phyloP scores from a whole-genome alignment of 768 basidiomycete species.

The Trametes gibbosa region DNA sequence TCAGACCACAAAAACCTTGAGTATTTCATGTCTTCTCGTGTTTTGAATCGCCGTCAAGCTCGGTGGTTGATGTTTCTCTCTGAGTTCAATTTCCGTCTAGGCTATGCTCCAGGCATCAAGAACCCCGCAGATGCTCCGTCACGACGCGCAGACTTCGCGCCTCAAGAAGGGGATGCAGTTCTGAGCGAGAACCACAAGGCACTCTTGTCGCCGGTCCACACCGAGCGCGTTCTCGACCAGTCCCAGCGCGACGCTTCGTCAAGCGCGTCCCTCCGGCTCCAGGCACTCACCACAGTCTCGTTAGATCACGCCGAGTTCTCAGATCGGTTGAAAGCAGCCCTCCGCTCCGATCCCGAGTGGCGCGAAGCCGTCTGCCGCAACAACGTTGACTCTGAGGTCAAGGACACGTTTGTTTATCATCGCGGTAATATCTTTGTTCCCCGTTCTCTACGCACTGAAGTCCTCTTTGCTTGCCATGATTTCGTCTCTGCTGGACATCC shows the following conservation, averaged over 20 bases:
- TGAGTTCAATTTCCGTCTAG: constrained; percentile 30
- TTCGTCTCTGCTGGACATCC: constrained; percentile 39
- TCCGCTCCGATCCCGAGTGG: constrained; percentile 20
- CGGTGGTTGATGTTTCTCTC: too few species aligned
- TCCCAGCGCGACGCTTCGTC: too few species aligned
- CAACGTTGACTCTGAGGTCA: constrained; percentile 11
- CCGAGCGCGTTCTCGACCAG: not conserved
- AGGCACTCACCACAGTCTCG: constrained; percentile 19
- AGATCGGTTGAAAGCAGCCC: constrained; percentile 18
- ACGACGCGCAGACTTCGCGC: constrained; percentile 20
- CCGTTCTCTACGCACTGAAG: constrained; percentile 27
- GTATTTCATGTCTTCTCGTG: too few species aligned
- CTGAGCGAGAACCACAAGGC: not conserved
- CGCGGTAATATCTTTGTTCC: constrained; percentile 33
- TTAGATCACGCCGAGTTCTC: constrained; percentile 23
- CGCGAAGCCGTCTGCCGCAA: constrained; percentile 14
- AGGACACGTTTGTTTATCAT: constrained; percentile 23
- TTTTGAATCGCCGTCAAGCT: too few species aligned
- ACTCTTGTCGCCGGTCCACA: constrained; percentile 3
- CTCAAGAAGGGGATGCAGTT: constrained; percentile 19
- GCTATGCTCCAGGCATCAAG: constrained; percentile 31
- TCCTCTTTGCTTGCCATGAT: constrained; percentile 37
- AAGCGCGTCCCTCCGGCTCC: not conserved
- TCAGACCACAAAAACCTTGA: constrained; percentile 35
- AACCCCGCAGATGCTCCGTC: constrained; percentile 23